phyloP scores from a whole-genome alignment of 306 rosid species.

The Albizia julibrissin region DNA sequence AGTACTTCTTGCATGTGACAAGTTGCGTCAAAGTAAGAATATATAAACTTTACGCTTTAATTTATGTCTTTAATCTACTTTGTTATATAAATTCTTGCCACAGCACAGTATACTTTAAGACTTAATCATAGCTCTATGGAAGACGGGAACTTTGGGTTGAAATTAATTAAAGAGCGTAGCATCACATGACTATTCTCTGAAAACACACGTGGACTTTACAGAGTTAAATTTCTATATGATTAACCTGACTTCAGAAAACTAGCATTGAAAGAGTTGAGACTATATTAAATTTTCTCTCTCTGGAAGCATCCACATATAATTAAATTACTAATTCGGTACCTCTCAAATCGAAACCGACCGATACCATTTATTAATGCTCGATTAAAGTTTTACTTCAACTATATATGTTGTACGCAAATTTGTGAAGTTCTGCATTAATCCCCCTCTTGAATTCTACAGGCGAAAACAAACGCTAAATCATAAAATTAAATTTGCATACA shows the following conservation, averaged over 20 bases:
- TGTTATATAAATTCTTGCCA: background rate
- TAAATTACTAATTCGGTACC: background rate
- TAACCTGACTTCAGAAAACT: background rate
- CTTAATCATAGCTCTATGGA: background rate
- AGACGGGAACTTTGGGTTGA: background rate
- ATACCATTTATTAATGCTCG: background rate
- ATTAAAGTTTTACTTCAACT: background rate
- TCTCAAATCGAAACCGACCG: background rate
- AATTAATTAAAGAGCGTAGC: background rate
- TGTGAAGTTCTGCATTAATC: background rate
- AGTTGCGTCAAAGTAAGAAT: background rate
- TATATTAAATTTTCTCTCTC: background rate
- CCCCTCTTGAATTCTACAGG: background rate
- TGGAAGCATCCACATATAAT: background rate
- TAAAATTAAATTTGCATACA: background rate
- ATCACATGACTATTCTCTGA: conserved; percentile 17
- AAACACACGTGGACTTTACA: background rate
- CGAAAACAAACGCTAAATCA: background rate
- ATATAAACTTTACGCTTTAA: background rate
- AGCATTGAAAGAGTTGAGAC: background rate
- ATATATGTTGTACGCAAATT: background rate
- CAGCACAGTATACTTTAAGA: background rate
- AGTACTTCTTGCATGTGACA: background rate
- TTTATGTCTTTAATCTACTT: background rate
- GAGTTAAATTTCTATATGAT: background rate